Base-by-base conservation (phyloP, 306 rosid genomes). In the Pachyrhizus erosus region DNA sequence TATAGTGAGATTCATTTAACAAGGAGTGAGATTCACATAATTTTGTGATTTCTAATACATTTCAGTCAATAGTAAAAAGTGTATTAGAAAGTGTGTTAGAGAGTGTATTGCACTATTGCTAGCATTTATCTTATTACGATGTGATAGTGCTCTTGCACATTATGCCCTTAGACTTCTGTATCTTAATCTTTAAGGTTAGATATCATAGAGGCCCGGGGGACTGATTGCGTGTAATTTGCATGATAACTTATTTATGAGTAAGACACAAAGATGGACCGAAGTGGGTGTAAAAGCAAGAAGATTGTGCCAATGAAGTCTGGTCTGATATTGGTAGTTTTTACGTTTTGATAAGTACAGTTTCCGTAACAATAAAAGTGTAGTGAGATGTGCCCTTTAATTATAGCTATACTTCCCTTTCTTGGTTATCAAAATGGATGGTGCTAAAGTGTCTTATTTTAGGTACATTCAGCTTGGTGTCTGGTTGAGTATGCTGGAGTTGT, bases 281-380 rank as follows among this genome's bases (percentile, higher is more conserved):
- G 20, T 82, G 68, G 45, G 58, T 52, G 29, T 26, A 42, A 39
- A 70, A 71, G 15, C 80, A 62, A 29, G 20, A 64, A 26, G 39
- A 14, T 73, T 80, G 40, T 18, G 37, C 8, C 9, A 20, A 12
- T 15, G 67, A 65, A 40, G 33, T 58, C 26, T 83, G 76, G 42
- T 84, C 52, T 78, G 83, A 43, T 76, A 43, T 83, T 83, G 43
- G 20, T 77, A 34, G 61, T 61, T 77, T 43, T 39, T 39, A 70
- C 11, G 42, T 76, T 34, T 48, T 61, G 48, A 37, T 24, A 7
- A 34, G 64, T 43, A 34, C 64, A 43, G 18, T 14, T 70, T 70
- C 3, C n/a, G 12, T 48, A 37, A 33, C 43, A 70, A 46, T 46
- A 23, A 12, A 76, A 45, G 54, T 42, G 27, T 3, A 54, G 13